Evolutionary conservation across 306 rosid genomes (phyloP).

Genomic region (Rubus idaeus): DNA sequence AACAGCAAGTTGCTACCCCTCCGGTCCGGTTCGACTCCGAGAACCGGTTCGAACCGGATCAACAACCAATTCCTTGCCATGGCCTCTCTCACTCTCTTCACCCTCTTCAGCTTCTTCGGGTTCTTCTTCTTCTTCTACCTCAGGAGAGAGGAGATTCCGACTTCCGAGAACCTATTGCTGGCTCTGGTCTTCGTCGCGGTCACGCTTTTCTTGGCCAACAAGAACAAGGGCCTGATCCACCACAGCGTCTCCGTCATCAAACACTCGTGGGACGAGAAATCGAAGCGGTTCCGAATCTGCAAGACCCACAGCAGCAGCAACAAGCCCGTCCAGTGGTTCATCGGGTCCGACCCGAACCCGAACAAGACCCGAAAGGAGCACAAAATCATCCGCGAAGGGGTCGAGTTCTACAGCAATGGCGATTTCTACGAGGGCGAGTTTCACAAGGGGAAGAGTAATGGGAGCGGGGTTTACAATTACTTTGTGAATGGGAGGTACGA

Average conservation of each 20-base stretch:
- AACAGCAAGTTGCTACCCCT: not conserved
- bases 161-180: constrained; percentile 73
- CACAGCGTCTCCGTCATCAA: constrained; percentile 42
- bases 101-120: constrained; percentile 37
- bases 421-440: constrained; percentile 96
- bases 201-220: constrained; percentile 62
- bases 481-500: constrained; percentile 86
- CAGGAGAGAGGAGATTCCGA: constrained; percentile 49
- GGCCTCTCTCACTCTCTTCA: constrained; percentile 36
- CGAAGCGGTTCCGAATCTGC: constrained; percentile 45
- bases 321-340: constrained; percentile 88
- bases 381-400: constrained; percentile 72
- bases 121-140: constrained; percentile 51
- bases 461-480: constrained; percentile 94
- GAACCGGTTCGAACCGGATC: constrained; percentile 44
- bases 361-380: constrained; percentile 16
- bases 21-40: constrained; percentile 35
- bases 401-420: constrained; percentile 94
- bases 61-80: constrained; percentile 34
- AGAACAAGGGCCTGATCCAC: constrained; percentile 59
- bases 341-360: constrained; percentile 52
- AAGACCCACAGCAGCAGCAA: constrained; percentile 22
- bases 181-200: constrained; percentile 81
- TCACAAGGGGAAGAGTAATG: constrained; percentile 73
- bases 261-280: constrained; percentile 62